These are phyloP conservation scores for Brasenia schreberi DNA, from an alignment of 164 flowering plant genomes.

Conservation along the genomic window DNA sequence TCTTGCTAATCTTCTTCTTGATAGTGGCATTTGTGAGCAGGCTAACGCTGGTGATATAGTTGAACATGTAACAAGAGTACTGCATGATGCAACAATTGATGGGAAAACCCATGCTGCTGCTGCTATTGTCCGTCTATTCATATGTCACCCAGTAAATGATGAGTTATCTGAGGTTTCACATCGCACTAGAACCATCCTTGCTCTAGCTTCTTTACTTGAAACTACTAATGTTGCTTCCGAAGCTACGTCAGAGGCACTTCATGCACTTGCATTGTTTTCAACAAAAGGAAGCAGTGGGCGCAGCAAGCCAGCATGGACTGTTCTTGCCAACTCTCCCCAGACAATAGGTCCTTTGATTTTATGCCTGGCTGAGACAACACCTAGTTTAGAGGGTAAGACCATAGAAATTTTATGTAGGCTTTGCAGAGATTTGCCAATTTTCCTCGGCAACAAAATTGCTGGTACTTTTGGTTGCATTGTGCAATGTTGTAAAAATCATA, in stretches of 20 bases:
- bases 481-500: no score
- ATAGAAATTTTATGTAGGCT: constrained; percentile 74
- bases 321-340: constrained; percentile 62
- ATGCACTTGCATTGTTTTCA: constrained; percentile 80
- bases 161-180: constrained; percentile 61
- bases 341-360: constrained; percentile 69
- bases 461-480: constrained; percentile 50
- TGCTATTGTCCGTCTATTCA: constrained; percentile 78
- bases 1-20: constrained; percentile 79
- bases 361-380: constrained; percentile 54
- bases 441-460: constrained; percentile 49
- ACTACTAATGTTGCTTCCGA: constrained; percentile 35
- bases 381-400: constrained; percentile 76
- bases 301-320: constrained; percentile 76
- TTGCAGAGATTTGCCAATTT: constrained; percentile 54
- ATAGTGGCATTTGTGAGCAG: constrained; percentile 53
- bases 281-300: constrained; percentile 41
- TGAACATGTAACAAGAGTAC: constrained; percentile 67
- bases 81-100: constrained; percentile 63
- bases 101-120: constrained; percentile 93
- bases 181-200: constrained; percentile 81
- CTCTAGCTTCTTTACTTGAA: constrained; percentile 73
- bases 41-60: constrained; percentile 68
- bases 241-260: constrained; percentile 76
- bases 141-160: constrained; percentile 37